Evolutionary conservation across 805 yeast species (phyloP).

Genomic region (Pichia phayaonensis): DNA sequence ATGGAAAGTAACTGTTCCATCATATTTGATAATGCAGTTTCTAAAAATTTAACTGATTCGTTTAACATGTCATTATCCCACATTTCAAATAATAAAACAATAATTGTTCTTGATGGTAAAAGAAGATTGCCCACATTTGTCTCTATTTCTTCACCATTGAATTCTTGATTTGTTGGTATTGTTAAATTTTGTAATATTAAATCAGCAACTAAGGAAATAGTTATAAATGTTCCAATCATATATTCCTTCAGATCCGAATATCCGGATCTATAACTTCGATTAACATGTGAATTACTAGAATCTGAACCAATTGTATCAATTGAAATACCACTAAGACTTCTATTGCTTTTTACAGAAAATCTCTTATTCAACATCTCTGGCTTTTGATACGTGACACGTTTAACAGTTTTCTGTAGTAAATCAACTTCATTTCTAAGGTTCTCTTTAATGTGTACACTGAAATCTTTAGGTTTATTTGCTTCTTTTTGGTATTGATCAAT

Average conservation of each 20-base stretch:
- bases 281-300: neutral
- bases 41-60: slow-evolving; percentile 84
- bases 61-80: slow-evolving; percentile 92
- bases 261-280: slow-evolving; percentile 3
- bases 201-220: slow-evolving; percentile 76
- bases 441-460: neutral
- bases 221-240: slow-evolving; percentile 56
- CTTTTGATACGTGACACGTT: slow-evolving; percentile 3
- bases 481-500: neutral
- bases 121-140: slow-evolving; percentile 74
- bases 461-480: neutral
- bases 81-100: slow-evolving; percentile 86
- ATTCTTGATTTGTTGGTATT: slow-evolving; percentile 54
- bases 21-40: slow-evolving; percentile 51
- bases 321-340: neutral
- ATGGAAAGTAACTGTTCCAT: neutral
- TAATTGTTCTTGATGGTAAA: slow-evolving; percentile 90
- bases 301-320: neutral
- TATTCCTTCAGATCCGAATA: slow-evolving; percentile 54
- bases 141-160: slow-evolving; percentile 63
- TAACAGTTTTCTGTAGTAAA: neutral
- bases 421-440: slow-evolving; percentile 3
- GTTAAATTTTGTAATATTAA: slow-evolving; percentile 75
- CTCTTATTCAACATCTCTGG: slow-evolving; percentile 1
- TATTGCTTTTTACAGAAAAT: neutral